Evolutionary conservation across 495 filamentous ascomycete genomes (phyloP).

Genomic region (Sordaria brevicollis): DNA sequence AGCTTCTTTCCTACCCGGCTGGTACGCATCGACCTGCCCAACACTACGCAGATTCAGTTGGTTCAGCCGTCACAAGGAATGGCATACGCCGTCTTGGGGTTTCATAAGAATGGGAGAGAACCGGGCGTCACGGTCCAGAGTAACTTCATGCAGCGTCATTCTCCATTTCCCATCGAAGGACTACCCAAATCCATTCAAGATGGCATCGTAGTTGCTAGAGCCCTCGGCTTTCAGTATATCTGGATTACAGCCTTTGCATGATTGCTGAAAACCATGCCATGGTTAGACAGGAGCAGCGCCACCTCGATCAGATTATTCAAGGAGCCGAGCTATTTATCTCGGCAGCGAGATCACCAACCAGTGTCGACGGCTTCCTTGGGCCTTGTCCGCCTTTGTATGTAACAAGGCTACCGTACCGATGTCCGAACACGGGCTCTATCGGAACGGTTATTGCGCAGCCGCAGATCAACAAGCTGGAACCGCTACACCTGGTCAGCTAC

Average conservation of each 20-base stretch:
- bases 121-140: neutral
- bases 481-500: neutral
- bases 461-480: neutral
- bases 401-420: neutral
- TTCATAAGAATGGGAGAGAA: neutral
- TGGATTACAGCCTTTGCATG: neutral
- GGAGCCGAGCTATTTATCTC: neutral
- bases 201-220: neutral
- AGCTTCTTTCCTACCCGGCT: neutral
- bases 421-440: neutral
- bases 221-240: neutral
- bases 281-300: neutral
- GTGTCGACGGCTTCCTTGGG: neutral
- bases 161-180: neutral
- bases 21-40: neutral
- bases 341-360: neutral
- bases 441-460: neutral
- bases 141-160: neutral
- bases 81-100: neutral
- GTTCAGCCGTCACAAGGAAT: neutral
- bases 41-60: neutral
- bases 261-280: neutral
- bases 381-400: neutral
- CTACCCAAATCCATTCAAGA: neutral
- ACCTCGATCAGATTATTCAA: neutral